These are phyloP conservation scores for Choiromyces venosus DNA, from an alignment of 495 filamentous ascomycete species.

Conservation along the genomic window DNA sequence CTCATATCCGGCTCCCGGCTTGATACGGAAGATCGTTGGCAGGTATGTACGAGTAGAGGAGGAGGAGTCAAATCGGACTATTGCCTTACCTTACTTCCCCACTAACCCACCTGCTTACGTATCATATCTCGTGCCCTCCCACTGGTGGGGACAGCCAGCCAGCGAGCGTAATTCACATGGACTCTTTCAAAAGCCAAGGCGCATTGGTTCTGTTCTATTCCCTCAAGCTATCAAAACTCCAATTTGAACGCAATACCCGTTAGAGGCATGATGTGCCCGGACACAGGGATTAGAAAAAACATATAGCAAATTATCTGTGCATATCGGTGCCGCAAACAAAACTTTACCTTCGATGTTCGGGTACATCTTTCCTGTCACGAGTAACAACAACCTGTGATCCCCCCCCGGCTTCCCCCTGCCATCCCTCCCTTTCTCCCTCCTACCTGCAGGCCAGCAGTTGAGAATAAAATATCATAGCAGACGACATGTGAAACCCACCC, in stretches of 20 bases:
- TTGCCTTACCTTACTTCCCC: background rate
- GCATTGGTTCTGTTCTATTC: background rate
- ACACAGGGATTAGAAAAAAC: too few species aligned
- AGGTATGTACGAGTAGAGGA: background rate
- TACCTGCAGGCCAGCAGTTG: background rate
- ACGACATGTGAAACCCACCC: background rate
- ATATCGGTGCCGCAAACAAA: too few species aligned
- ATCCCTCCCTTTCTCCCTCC: background rate
- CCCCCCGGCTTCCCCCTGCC: background rate
- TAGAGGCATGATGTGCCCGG: too few species aligned
- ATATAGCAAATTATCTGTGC: too few species aligned
- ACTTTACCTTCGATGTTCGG: too few species aligned
- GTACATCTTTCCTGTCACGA: background rate
- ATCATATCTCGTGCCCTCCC: background rate
- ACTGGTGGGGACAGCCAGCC: too few species aligned
- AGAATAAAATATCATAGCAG: background rate
- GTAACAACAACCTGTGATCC: background rate
- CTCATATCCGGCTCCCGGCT: background rate
- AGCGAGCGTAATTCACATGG: background rate
- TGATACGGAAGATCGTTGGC: background rate
- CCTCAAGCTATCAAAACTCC: background rate
- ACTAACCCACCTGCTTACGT: slow-evolving; percentile 1
- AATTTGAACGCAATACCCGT: too few species aligned
- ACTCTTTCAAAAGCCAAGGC: background rate
- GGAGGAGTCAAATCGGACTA: background rate